phyloP scores from a whole-genome alignment of 1,284 basidiomycete species.

The Malassezia cuniculi region DNA sequence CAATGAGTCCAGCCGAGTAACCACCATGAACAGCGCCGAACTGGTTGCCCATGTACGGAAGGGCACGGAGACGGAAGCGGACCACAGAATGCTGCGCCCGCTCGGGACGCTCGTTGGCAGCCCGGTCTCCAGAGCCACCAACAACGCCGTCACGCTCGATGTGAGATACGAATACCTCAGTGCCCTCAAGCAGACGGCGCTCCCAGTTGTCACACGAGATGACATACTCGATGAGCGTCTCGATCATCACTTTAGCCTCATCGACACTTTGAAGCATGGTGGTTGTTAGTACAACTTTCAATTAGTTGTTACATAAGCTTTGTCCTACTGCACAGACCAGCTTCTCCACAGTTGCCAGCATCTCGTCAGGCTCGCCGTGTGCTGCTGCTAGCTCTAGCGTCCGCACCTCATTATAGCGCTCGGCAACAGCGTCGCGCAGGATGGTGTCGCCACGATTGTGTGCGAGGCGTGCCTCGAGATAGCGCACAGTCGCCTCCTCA shows the following conservation, averaged over 20 bases:
- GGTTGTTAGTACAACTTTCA: no score
- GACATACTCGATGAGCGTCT: no score
- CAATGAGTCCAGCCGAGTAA: conserved; percentile 8
- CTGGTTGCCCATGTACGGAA: conserved; percentile 4
- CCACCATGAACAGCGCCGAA: conserved; percentile 14
- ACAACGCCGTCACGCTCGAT: conserved; percentile 12
- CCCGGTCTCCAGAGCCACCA: conserved; percentile 2
- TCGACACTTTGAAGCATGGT: conserved; percentile 9
- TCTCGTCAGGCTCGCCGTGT: no score
- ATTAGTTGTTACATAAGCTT: no score
- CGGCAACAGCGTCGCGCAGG: neutral
- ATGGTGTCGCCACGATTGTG: neutral
- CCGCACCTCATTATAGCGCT: neutral
- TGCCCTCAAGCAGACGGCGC: neutral
- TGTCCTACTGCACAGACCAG: no score
- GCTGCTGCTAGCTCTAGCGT: neutral
- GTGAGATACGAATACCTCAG: neutral
- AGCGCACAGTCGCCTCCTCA: conserved; percentile 5
- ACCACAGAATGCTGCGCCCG: conserved; percentile 4
- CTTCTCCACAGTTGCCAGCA: no score
- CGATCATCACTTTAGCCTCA: neutral
- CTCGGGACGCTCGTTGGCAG: conserved; percentile 5
- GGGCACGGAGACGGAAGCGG: conserved; percentile 7
- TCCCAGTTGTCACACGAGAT: no score
- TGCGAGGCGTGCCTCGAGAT: conserved; percentile 5